A percentile compares a stretch with the other conserved stretches of the same genome.
phyloP scores from a whole-genome alignment of 257 asterid species.

The Osmanthus fragrans region DNA sequence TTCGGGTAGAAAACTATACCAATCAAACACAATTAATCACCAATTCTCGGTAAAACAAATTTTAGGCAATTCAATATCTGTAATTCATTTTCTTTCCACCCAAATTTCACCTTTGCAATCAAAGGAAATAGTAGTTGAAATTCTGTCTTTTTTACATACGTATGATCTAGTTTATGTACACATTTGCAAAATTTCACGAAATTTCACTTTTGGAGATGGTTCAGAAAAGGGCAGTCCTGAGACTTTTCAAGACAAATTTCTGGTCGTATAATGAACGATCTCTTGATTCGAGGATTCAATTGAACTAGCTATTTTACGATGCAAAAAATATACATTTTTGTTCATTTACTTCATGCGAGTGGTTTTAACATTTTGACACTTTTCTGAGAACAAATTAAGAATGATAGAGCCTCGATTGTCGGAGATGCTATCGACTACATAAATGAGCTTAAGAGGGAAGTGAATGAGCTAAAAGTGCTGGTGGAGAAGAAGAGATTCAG shows the following conservation, averaged over 20 bases:
- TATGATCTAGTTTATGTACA: background rate
- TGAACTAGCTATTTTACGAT: background rate
- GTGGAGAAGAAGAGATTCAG: conserved; percentile 73
- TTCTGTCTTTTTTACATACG: background rate
- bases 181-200: background rate
- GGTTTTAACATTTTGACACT: background rate
- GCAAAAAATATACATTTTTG: background rate
- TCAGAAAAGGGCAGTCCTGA: background rate
- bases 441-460: conserved; percentile 64
- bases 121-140: background rate
- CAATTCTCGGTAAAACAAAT: too few relatives aligned
- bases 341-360: background rate
- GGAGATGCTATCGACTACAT: conserved; percentile 60
- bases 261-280: background rate
- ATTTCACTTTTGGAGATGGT: too few relatives aligned
- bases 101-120: too few relatives aligned
- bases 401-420: conserved; percentile 62
- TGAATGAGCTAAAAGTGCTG: conserved; percentile 48
- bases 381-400: conserved; percentile 28
- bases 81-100: too few relatives aligned
- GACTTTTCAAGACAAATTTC: background rate
- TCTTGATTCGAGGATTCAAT: background rate
- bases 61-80: too few relatives aligned
- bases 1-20: too few relatives aligned
- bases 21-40: too few relatives aligned